phyloP scores from a whole-genome alignment of 176 grass and related monocot species.

The Ensete ventricosum region DNA sequence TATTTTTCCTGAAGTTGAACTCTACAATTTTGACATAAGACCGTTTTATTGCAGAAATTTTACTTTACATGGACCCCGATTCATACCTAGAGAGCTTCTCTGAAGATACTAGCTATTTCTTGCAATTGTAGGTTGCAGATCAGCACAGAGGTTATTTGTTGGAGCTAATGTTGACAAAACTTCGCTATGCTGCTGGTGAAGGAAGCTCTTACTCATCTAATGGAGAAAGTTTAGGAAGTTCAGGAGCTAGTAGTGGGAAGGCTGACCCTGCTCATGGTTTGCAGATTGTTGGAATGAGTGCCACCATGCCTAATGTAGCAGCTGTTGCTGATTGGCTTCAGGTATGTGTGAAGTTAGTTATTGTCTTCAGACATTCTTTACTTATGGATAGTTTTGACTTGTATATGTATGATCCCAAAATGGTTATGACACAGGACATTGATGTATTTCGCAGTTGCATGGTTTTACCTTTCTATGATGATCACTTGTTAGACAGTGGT shows the following conservation, averaged over 20 bases:
- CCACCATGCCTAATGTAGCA: slow-evolving; percentile 93
- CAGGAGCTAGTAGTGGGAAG: slow-evolving; percentile 65
- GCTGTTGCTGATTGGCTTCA: slow-evolving; percentile 91
- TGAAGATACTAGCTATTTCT: neutral
- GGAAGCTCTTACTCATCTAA: slow-evolving; percentile 61
- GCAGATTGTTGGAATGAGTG: slow-evolving; percentile 97
- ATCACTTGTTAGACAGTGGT: too few species aligned
- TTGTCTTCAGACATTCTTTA: slow-evolving; percentile 10
- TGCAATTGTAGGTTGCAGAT: slow-evolving; percentile 66
- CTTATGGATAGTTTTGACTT: neutral
- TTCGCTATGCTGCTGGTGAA: slow-evolving; percentile 83
- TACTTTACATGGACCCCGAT: neutral
- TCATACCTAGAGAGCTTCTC: too few species aligned
- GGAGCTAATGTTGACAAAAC: slow-evolving; percentile 90
- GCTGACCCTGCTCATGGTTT: slow-evolving; percentile 50
- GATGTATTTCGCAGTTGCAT: too few species aligned
- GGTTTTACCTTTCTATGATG: too few species aligned
- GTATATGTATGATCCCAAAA: neutral
- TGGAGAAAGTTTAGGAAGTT: slow-evolving; percentile 49
- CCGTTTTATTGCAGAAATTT: neutral
- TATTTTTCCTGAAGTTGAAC: neutral
- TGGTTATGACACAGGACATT: too few species aligned
- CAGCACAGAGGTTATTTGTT: slow-evolving; percentile 87
- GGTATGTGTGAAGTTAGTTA: slow-evolving; percentile 37
- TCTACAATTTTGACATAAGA: neutral